Conservation (phyloP, 1,284 basidiomycete species). For the Coniophora puteana region DNA sequence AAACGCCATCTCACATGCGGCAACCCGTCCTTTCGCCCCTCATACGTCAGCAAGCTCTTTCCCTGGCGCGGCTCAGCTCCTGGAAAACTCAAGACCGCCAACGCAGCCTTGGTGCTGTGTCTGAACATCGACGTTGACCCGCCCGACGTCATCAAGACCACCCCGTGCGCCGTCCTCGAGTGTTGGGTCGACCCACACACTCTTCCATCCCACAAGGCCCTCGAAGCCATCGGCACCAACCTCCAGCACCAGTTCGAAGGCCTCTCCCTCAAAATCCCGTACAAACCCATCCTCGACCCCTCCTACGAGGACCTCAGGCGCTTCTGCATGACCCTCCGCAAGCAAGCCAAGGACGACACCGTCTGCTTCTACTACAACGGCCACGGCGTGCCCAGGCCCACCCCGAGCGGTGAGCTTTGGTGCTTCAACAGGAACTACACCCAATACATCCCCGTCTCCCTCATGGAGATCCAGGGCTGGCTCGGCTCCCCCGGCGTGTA, state of each 20-base stretch:
- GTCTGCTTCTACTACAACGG: slow-evolving; percentile 98
- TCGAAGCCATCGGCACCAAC: slow-evolving; percentile 89
- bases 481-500: slow-evolving; percentile 94
- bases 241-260: slow-evolving; percentile 96
- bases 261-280: slow-evolving; percentile 85
- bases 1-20: slow-evolving; percentile 88
- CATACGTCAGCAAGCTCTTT: slow-evolving; percentile 60
- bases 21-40: slow-evolving; percentile 69
- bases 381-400: slow-evolving; percentile 97
- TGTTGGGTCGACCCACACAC: slow-evolving; percentile 97
- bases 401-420: slow-evolving; percentile 96
- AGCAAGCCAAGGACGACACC: slow-evolving; percentile 91
- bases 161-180: slow-evolving; percentile 92
- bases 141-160: slow-evolving; percentile 96
- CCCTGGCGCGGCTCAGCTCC: slow-evolving; percentile 79
- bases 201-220: slow-evolving; percentile 83
- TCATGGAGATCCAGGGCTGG: slow-evolving; percentile 92
- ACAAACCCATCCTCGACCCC: slow-evolving; percentile 92
- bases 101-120: slow-evolving; percentile 92
- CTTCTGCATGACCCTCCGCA: slow-evolving; percentile 83
- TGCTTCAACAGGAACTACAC: slow-evolving; percentile 98
- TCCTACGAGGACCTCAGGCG: slow-evolving; percentile 93
- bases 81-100: slow-evolving; percentile 86
- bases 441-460: slow-evolving; percentile 96
- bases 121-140: slow-evolving; percentile 98